phyloP scores from a whole-genome alignment of 805 yeast species.

The Starmerella davenportii region DNA sequence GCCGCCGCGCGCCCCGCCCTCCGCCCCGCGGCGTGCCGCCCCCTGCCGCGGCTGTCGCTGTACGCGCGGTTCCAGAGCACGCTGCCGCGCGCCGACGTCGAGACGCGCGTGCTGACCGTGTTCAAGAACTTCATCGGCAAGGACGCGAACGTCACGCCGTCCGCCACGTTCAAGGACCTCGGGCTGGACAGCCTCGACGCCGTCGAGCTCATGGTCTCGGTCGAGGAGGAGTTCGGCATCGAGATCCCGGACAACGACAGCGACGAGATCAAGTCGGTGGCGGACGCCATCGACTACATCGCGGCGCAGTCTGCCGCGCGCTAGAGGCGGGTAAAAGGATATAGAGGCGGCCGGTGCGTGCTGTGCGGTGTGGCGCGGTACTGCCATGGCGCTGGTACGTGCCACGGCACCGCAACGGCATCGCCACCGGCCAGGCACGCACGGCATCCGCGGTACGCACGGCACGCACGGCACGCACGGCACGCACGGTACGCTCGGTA shows the following conservation, averaged over 20 bases:
- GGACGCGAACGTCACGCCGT: slow-evolving; percentile 23
- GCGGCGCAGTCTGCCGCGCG: slow-evolving; percentile 33
- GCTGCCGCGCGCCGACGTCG: slow-evolving; percentile 59
- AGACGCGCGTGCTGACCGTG: slow-evolving; percentile 66
- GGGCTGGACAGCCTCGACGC: slow-evolving; percentile 89
- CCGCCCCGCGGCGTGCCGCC: slow-evolving; percentile 8
- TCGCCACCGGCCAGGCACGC: no score
- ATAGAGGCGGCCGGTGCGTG: no score
- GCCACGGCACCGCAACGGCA: no score
- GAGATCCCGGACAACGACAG: slow-evolving; percentile 47
- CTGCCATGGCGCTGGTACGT: no score
- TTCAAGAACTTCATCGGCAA: slow-evolving; percentile 26
- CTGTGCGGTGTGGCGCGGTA: no score
- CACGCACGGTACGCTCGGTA: no score
- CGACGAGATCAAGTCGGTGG: slow-evolving; percentile 82
- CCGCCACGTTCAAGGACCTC: slow-evolving; percentile 35
- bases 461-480: no score
- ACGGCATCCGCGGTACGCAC: no score
- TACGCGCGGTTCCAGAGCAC: slow-evolving; percentile 18
- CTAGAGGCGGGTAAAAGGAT: no score
- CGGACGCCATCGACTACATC: slow-evolving; percentile 81
- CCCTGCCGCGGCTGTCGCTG: slow-evolving; percentile 11
- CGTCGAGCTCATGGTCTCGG: slow-evolving; percentile 87
- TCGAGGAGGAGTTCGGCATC: slow-evolving; percentile 68
- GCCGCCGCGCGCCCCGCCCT: slow-evolving; percentile 5